phyloP scores from a whole-genome alignment of 2,329 filamentous ascomycete species.

The Sclerotinia glacialis region DNA sequence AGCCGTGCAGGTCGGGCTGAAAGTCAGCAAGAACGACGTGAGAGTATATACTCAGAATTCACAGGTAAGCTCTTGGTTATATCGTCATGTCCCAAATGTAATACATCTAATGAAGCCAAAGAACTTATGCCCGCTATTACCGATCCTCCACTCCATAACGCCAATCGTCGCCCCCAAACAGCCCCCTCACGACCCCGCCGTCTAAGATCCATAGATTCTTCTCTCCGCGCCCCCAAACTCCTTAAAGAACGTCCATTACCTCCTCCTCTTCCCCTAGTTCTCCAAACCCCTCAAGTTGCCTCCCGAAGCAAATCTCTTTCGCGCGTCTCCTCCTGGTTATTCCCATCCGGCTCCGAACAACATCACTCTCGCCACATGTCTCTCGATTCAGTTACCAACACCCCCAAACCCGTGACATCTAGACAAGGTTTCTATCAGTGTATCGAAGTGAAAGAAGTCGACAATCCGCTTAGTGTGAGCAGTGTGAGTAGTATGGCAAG shows the following conservation, averaged over 20 bases:
- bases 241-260: conserved; percentile 36
- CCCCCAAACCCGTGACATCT: conserved; percentile 50
- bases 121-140: conserved; percentile 53
- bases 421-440: conserved; percentile 60
- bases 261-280: conserved; percentile 56
- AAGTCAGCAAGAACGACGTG: conserved; percentile 26
- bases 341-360: conserved; percentile 38
- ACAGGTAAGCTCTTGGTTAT: conserved; percentile 27
- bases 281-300: conserved; percentile 50
- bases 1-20: conserved; percentile 33
- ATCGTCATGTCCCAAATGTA: neutral
- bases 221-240: conserved; percentile 13
- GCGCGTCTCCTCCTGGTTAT: conserved; percentile 59
- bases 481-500: conserved; percentile 5
- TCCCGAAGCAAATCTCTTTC: conserved; percentile 67
- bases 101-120: conserved; percentile 34
- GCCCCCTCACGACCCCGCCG: conserved; percentile 17
- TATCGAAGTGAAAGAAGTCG: conserved; percentile 38
- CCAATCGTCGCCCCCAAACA: conserved; percentile 35
- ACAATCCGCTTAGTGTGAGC: neutral
- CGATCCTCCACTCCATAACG: conserved; percentile 43
- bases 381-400: conserved; percentile 54
- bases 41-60: conserved; percentile 34
- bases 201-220: conserved; percentile 18
- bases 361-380: conserved; percentile 43